Conservation (phyloP, 2,329 filamentous ascomycete species). For the Teratosphaeriaceae sp. region DNA sequence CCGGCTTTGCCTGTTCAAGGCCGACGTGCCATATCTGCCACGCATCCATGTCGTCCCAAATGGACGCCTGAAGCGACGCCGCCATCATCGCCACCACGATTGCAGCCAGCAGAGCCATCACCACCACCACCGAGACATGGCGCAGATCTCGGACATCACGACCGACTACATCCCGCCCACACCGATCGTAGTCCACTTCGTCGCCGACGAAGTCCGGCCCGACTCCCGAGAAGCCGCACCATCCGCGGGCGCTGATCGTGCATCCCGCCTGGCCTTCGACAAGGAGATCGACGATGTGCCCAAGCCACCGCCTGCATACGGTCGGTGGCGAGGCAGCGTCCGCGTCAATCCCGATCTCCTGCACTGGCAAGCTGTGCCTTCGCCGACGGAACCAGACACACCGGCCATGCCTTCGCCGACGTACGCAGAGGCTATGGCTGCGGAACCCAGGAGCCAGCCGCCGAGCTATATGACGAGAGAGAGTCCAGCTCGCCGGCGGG, state of each 20-base stretch:
- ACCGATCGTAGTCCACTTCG: constrained; percentile 71
- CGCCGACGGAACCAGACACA: constrained; percentile 16
- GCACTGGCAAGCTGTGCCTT: constrained; percentile 54
- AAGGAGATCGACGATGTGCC: constrained; percentile 15
- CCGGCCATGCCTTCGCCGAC: constrained; percentile 24
- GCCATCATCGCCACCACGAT: constrained; percentile 3
- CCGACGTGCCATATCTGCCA: not conserved
- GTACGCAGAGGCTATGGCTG: constrained; percentile 25
- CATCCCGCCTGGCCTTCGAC: constrained; percentile 14
- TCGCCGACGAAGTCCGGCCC: constrained; percentile 42
- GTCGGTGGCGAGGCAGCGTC: constrained; percentile 77
- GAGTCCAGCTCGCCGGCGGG: constrained; percentile 18
- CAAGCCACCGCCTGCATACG: constrained; percentile 72
- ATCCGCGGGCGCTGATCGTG: constrained; percentile 5
- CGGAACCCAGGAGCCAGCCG: constrained; percentile 13
- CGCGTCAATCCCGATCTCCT: constrained; percentile 74
- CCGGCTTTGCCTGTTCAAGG: constrained; percentile 58
- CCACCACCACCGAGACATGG: constrained; percentile 28
- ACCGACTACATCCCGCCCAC: constrained; percentile 58
- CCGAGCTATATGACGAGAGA: constrained; percentile 25
- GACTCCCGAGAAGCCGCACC: constrained; percentile 16
- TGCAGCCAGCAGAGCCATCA: constrained; percentile 1
- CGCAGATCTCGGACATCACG: constrained; percentile 8
- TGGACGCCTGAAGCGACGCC: constrained; percentile 6
- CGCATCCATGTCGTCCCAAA: constrained; percentile 3